phyloP scores from a whole-genome alignment of 306 rosid genomes.

The Prunus fruticosa region DNA sequence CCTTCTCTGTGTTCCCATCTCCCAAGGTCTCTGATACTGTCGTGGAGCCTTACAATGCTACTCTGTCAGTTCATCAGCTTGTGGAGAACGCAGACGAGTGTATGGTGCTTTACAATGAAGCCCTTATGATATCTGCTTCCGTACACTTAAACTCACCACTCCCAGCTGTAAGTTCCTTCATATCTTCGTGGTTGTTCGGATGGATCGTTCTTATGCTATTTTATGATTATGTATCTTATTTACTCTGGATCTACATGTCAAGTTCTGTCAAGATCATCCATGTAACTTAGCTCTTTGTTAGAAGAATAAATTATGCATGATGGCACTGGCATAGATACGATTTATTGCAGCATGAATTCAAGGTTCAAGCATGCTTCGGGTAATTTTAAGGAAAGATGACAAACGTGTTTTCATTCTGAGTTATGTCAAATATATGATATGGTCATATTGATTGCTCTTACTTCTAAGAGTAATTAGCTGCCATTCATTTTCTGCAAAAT shows the following conservation, averaged over 20 bases:
- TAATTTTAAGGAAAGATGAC: no score
- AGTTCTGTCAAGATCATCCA: neutral
- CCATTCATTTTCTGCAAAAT: neutral
- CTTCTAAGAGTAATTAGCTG: neutral
- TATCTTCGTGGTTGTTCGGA: neutral
- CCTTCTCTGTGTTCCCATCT: slow-evolving; percentile 44
- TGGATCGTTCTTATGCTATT: neutral
- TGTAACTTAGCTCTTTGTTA: neutral
- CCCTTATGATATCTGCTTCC: slow-evolving; percentile 43
- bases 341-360: neutral
- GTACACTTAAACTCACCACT: slow-evolving; percentile 43
- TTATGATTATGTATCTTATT: neutral
- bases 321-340: neutral
- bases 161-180: slow-evolving; percentile 37
- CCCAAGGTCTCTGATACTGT: slow-evolving; percentile 49
- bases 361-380: rapidly evolving
- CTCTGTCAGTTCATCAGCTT: slow-evolving; percentile 45
- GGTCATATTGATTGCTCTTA: neutral
- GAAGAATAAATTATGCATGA: no score
- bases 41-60: slow-evolving; percentile 46
- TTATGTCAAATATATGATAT: neutral
- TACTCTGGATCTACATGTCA: neutral
- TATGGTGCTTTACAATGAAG: slow-evolving; percentile 47
- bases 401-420: neutral
- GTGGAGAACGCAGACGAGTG: slow-evolving; percentile 47